A percentile compares a stretch with the other conserved stretches of the same genome.
phyloP scores from a whole-genome alignment of 73 alveolate genomes.

The Paramecium sexaurelia region DNA sequence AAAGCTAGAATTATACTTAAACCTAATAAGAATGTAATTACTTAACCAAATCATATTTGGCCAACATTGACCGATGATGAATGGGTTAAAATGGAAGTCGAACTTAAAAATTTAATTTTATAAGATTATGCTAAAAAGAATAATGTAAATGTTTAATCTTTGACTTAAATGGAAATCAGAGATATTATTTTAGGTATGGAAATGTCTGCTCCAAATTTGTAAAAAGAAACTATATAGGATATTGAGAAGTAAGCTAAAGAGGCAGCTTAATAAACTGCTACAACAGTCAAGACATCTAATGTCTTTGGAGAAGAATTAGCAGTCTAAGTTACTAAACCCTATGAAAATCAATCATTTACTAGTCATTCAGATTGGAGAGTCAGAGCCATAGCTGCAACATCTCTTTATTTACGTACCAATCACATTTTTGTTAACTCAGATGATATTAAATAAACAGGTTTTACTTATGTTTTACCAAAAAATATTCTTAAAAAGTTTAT shows the following conservation, averaged over 20 bases:
- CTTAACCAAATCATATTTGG: slow-evolving; percentile 99
- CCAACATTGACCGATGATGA: slow-evolving; percentile 99
- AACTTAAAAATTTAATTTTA: slow-evolving; percentile 97
- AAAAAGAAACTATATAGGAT: slow-evolving; percentile 86
- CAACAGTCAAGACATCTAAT: slow-evolving; percentile 90
- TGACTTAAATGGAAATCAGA: slow-evolving; percentile 99
- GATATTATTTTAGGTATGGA: slow-evolving; percentile 99
- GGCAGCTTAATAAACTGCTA: slow-evolving; percentile 85
- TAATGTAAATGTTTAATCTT: slow-evolving; percentile 98
- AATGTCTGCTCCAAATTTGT: slow-evolving; percentile 96
- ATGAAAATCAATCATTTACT: slow-evolving; percentile 96
- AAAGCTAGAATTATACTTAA: slow-evolving; percentile 97
- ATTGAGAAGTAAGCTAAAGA: slow-evolving; percentile 94
- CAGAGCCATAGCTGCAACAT: slow-evolving; percentile 99
- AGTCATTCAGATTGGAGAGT: slow-evolving; percentile 99
- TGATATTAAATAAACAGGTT: slow-evolving; percentile 92
- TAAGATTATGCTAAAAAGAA: slow-evolving; percentile 99
- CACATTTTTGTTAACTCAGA: slow-evolving; percentile 98
- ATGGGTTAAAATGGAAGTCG: slow-evolving; percentile 99
- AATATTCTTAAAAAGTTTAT: slow-evolving; percentile 98
- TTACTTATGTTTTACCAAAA: slow-evolving; percentile 98
- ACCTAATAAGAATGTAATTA: slow-evolving; percentile 97
- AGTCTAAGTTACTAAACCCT: slow-evolving; percentile 93
- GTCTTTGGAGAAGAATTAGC: slow-evolving; percentile 90
- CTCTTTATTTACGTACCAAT: slow-evolving; percentile 95